Evolutionary conservation across 331 rosid species (phyloP).

Genomic region (Quercus lobata): DNA sequence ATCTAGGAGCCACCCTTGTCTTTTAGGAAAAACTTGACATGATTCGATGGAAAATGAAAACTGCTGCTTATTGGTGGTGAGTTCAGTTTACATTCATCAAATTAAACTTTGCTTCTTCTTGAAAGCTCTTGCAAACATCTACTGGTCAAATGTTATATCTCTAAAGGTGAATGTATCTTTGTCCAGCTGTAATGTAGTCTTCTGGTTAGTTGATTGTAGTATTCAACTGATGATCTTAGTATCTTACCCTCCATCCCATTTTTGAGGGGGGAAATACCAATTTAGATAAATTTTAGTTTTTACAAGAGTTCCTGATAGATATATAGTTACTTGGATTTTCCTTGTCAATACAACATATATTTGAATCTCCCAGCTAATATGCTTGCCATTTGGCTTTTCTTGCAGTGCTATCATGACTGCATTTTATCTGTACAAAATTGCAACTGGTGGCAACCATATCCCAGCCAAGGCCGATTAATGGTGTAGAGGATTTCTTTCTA

Average conservation of each 20-base stretch:
- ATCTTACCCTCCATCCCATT: no score
- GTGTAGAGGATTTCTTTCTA: neutral
- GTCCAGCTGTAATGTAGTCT: neutral
- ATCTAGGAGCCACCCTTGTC: neutral
- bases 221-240: neutral
- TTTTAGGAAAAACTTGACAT: neutral
- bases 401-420: slow-evolving; percentile 48
- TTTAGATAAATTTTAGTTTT: neutral
- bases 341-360: neutral
- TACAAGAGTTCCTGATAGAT: neutral
- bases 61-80: neutral
- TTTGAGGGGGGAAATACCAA: no score
- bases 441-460: slow-evolving; percentile 52
- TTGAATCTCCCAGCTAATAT: neutral
- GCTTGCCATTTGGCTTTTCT: neutral
- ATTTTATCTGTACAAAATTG: slow-evolving; percentile 48
- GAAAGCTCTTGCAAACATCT: neutral
- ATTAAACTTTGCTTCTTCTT: neutral
- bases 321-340: neutral
- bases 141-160: neutral
- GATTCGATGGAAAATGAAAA: neutral
- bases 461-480: slow-evolving; percentile 38
- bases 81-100: neutral
- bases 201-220: neutral
- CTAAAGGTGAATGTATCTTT: neutral